Evolutionary conservation across 176 grass and related monocot species (phyloP).

Genomic region (Oryza punctata): DNA sequence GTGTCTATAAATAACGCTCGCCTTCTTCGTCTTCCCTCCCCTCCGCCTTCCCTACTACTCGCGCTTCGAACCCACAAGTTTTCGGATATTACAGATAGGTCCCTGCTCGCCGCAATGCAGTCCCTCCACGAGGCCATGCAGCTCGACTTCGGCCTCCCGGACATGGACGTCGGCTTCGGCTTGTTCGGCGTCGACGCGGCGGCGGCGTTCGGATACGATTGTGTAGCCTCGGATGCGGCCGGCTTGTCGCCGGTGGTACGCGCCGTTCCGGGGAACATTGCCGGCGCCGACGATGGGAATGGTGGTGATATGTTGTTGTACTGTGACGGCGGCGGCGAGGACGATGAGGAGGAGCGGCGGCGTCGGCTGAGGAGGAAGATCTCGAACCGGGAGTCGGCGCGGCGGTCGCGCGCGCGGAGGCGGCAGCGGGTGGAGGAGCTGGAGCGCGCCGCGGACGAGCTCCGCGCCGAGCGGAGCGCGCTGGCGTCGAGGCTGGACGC

Average conservation of each 20-base stretch:
- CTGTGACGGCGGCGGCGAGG: background rate
- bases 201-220: background rate
- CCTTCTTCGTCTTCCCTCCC: conserved; percentile 18
- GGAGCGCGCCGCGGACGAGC: background rate
- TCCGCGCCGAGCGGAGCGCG: conserved; percentile 14
- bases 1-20: conserved; percentile 36
- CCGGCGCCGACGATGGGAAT: background rate
- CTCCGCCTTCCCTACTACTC: background rate
- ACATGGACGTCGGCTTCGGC: conserved; percentile 8
- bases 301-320: background rate
- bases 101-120: background rate
- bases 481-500: conserved; percentile 13
- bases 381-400: conserved; percentile 73
- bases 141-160: conserved; percentile 26
- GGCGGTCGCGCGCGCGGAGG: conserved; percentile 53
- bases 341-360: conserved; percentile 2
- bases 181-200: background rate
- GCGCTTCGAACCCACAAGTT: background rate
- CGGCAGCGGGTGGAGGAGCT: conserved; percentile 45
- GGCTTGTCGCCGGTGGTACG: background rate
- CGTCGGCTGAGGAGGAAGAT: conserved; percentile 46
- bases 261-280: too few relatives aligned
- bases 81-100: background rate
- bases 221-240: too few relatives aligned
- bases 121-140: conserved; percentile 40